Percentiles rank a stretch among this genome's conserved stretches.
phyloP scores from a whole-genome alignment of 1,284 basidiomycete genomes.

The Gymnopus androsaceus region DNA sequence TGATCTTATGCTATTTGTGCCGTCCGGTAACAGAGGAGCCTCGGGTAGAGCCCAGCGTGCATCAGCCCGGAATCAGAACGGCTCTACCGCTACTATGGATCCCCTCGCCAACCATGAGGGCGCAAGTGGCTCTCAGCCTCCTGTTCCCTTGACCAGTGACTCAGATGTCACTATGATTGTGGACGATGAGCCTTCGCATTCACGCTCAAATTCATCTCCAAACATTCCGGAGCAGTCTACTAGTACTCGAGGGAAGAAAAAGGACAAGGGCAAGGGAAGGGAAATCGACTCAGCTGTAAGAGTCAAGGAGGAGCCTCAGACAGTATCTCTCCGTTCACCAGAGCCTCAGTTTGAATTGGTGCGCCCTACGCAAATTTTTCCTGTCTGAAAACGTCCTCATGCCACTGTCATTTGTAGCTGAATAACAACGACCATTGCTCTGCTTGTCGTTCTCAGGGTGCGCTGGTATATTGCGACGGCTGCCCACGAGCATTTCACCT shows the following conservation, averaged over 20 bases:
- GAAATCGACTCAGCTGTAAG: constrained; percentile 49
- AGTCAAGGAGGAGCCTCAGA: constrained; percentile 71
- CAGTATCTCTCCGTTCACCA: constrained; percentile 49
- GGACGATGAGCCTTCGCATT: constrained; percentile 51
- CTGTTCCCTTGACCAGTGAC: constrained; percentile 46
- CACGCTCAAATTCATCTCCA: constrained; percentile 62
- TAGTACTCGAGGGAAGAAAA: constrained; percentile 41
- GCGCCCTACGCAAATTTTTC: constrained; percentile 27
- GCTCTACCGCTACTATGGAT: constrained; percentile 39
- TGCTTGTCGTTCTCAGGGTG: constrained; percentile 80
- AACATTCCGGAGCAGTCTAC: constrained; percentile 44
- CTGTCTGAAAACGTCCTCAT: constrained; percentile 21
- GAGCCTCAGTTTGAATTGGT: constrained; percentile 48
- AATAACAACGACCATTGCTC: constrained; percentile 94
- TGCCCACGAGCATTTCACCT: constrained; percentile 97
- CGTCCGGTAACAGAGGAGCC: constrained; percentile 40
- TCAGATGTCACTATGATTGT: constrained; percentile 44
- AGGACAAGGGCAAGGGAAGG: constrained; percentile 69
- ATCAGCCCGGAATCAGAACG: constrained; percentile 66
- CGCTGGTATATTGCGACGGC: constrained; percentile 93
- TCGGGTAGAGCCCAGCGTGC: constrained; percentile 75
- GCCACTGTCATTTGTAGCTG: constrained; percentile 44
- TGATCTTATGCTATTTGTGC: constrained; percentile 24
- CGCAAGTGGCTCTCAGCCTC: constrained; percentile 39
- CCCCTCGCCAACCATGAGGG: constrained; percentile 32